Percentiles rank a stretch among this genome's conserved stretches.
Conservation (phyloP, 1,284 basidiomycete species). For the Wallemia ichthyophaga region DNA sequence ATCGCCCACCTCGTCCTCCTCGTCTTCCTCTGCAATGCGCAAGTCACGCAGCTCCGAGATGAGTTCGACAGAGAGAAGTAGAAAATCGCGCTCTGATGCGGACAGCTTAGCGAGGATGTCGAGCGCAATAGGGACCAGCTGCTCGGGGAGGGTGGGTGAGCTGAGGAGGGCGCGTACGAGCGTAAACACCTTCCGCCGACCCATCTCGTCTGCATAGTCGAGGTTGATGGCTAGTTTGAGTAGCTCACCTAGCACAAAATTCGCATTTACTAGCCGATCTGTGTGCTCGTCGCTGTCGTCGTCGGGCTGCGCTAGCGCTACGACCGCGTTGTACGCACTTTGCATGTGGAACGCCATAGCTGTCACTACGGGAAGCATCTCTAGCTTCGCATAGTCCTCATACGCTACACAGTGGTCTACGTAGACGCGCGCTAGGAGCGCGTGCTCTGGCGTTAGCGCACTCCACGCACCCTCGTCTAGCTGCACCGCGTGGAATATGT, state of each 20-base stretch:
- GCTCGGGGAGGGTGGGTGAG: slow-evolving; percentile 27
- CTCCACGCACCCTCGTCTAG: slow-evolving; percentile 59
- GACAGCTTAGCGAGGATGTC: slow-evolving; percentile 65
- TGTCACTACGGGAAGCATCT: slow-evolving; percentile 62
- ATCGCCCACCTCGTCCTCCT: slow-evolving; percentile 19
- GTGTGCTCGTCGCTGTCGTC: slow-evolving; percentile 23
- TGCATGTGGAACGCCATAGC: slow-evolving; percentile 64
- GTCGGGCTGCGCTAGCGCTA: slow-evolving; percentile 14
- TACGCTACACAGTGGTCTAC: slow-evolving; percentile 40
- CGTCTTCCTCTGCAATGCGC: slow-evolving; percentile 11
- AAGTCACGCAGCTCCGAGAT: slow-evolving; percentile 53
- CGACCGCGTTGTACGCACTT: slow-evolving; percentile 33
- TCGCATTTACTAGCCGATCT: slow-evolving; percentile 19
- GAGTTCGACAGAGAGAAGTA: slow-evolving; percentile 77
- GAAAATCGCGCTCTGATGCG: slow-evolving; percentile 61
- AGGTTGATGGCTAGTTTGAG: slow-evolving; percentile 49
- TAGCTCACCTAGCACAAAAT: slow-evolving; percentile 52
- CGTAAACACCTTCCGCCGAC: slow-evolving; percentile 65
- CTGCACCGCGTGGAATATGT: slow-evolving; percentile 31
- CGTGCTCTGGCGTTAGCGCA: slow-evolving; percentile 42
- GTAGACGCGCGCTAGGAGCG: slow-evolving; percentile 56
- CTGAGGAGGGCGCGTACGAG: slow-evolving; percentile 28
- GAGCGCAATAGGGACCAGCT: slow-evolving; percentile 46
- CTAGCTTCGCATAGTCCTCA: slow-evolving; percentile 32
- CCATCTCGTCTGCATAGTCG: slow-evolving; percentile 86